Conservation (phyloP, 2,329 filamentous ascomycete genomes). For the Teratosphaeria epicoccoides region DNA sequence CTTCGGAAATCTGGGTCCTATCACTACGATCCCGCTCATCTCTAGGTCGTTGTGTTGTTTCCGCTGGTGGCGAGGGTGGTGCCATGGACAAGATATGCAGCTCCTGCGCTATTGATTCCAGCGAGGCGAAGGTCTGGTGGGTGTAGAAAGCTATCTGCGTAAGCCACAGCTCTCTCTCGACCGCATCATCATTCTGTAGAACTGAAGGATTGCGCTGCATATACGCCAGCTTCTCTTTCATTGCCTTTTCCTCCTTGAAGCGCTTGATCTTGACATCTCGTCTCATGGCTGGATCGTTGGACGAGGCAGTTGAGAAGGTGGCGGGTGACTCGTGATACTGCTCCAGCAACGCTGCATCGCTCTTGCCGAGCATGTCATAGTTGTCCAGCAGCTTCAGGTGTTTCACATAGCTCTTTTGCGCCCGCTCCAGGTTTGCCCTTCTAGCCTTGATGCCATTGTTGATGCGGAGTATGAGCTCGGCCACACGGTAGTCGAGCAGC, state of each 20-base stretch:
- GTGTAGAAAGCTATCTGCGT: constrained; percentile 62
- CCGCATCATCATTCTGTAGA: constrained; percentile 68
- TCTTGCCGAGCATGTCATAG: constrained; percentile 59
- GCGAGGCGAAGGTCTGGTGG: constrained; percentile 71
- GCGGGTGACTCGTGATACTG: constrained; percentile 60
- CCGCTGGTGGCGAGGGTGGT: constrained; percentile 42
- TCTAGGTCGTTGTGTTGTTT: constrained; percentile 23
- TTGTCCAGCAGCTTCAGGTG: constrained; percentile 68
- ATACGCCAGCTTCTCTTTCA: constrained; percentile 73
- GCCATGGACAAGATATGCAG: constrained; percentile 69
- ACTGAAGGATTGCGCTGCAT: constrained; percentile 48
- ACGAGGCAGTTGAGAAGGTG: constrained; percentile 62
- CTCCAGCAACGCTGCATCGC: constrained; percentile 60
- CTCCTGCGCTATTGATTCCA: constrained; percentile 83
- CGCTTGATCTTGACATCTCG: constrained; percentile 77
- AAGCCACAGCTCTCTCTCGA: constrained; percentile 68
- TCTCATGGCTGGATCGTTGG: constrained; percentile 55
- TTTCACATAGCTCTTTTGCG: constrained; percentile 62
- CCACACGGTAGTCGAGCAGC: constrained; percentile 64
- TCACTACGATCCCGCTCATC: constrained; percentile 40
- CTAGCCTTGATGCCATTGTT: constrained; percentile 47
- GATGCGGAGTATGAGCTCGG: constrained; percentile 64
- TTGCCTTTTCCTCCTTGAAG: constrained; percentile 73
- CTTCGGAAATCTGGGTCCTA: constrained; percentile 23
- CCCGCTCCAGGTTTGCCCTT: constrained; percentile 49